Percentiles rank a stretch among this genome's conserved stretches.
phyloP scores from a whole-genome alignment of 2,329 filamentous ascomycete species.

The Fusarium bactridioides region DNA sequence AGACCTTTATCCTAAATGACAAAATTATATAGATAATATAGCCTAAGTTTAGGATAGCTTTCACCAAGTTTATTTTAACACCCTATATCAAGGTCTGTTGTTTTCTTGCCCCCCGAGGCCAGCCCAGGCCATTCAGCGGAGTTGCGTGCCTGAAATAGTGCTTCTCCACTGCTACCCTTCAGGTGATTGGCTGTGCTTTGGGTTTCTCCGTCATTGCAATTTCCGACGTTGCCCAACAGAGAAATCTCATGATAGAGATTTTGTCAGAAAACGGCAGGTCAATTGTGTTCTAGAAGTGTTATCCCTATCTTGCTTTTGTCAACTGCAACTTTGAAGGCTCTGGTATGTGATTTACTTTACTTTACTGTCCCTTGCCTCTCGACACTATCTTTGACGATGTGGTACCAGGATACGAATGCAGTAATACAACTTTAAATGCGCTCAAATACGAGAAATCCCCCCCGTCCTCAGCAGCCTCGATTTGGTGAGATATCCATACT shows the following conservation, averaged over 20 bases:
- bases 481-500: background rate
- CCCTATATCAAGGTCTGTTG: too few relatives aligned
- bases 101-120: too few relatives aligned
- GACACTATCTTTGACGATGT: background rate
- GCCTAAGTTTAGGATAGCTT: too few relatives aligned
- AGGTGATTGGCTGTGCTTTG: conserved; percentile 22
- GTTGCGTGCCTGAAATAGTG: conserved; percentile 29
- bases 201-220: conserved; percentile 35
- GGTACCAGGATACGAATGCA: background rate
- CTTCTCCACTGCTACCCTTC: background rate
- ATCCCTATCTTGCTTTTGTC: background rate
- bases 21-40: too few relatives aligned
- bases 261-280: conserved; percentile 18
- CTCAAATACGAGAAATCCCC: conserved; percentile 14
- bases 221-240: conserved; percentile 27
- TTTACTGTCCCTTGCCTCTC: background rate
- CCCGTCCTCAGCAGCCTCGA: background rate
- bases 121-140: conserved; percentile 15
- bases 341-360: background rate
- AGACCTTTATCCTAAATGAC: too few relatives aligned
- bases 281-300: background rate
- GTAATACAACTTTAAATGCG: conserved; percentile 11
- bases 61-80: too few relatives aligned
- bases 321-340: background rate
- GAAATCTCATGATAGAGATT: background rate